These are phyloP conservation scores for Cladosporium cucumerinum DNA, from an alignment of 2,329 filamentous ascomycete species.

Conservation along the genomic window DNA sequence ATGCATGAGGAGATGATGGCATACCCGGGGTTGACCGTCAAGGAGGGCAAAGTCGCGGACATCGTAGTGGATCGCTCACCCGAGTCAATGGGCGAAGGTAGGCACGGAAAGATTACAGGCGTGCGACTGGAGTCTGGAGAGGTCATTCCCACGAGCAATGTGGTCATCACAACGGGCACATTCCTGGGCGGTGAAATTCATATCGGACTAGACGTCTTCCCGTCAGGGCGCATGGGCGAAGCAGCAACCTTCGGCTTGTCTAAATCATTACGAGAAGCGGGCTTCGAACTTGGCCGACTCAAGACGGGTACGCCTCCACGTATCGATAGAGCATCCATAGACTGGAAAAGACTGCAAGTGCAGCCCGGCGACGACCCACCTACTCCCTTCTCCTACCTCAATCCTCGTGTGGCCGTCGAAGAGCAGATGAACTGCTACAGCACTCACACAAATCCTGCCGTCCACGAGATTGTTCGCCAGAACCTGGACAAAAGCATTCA, in stretches of 20 bases:
- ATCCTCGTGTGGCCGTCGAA: slow-evolving; percentile 71
- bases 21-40: slow-evolving; percentile 75
- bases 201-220: slow-evolving; percentile 76
- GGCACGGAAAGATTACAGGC: slow-evolving; percentile 72
- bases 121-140: slow-evolving; percentile 85
- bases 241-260: slow-evolving; percentile 88
- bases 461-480: slow-evolving; percentile 77
- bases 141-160: slow-evolving; percentile 71
- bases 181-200: slow-evolving; percentile 96
- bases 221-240: slow-evolving; percentile 89
- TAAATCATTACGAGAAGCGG: slow-evolving; percentile 82
- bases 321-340: slow-evolving; percentile 75
- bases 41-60: slow-evolving; percentile 87
- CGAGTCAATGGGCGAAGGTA: slow-evolving; percentile 44
- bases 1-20: slow-evolving; percentile 81
- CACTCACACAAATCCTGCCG: slow-evolving; percentile 78
- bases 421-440: slow-evolving; percentile 82
- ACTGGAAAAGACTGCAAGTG: slow-evolving; percentile 67
- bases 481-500: slow-evolving; percentile 97
- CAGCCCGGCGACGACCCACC: slow-evolving; percentile 84
- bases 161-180: slow-evolving; percentile 94
- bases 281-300: slow-evolving; percentile 81
- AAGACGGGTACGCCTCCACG: slow-evolving; percentile 96
- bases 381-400: slow-evolving; percentile 86
- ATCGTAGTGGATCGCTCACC: slow-evolving; percentile 68